A percentile compares a stretch with the other conserved stretches of the same genome.
phyloP scores from a whole-genome alignment of 345 rosid species.

The Dimocarpus longan region DNA sequence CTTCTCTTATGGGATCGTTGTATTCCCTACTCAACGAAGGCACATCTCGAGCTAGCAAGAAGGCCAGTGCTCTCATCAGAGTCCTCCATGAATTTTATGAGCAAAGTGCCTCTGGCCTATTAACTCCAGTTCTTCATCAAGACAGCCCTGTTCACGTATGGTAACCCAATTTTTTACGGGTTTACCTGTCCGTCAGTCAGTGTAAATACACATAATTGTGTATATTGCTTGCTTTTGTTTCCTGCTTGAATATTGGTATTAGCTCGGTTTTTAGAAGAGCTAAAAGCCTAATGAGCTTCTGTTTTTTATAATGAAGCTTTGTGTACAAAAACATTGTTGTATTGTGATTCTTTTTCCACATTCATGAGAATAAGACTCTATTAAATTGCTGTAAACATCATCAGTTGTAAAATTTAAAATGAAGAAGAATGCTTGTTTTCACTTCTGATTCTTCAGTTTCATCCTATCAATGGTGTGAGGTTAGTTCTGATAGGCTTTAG shows the following conservation, averaged over 20 bases:
- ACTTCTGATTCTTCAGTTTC: not conserved
- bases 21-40: slow-evolving; percentile 71
- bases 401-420: not conserved
- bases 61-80: slow-evolving; percentile 64
- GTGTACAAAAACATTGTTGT: slow-evolving; percentile 20
- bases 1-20: slow-evolving; percentile 63
- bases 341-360: slow-evolving; percentile 24
- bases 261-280: slow-evolving; percentile 55
- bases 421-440: not conserved
- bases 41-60: slow-evolving; percentile 67
- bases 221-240: slow-evolving; percentile 20
- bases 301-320: slow-evolving; percentile 39
- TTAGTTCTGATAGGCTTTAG: not conserved
- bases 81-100: slow-evolving; percentile 73
- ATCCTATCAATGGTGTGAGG: not conserved
- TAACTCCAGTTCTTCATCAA: slow-evolving; percentile 40
- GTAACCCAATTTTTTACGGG: slow-evolving; percentile 50
- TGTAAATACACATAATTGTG: slow-evolving; percentile 34
- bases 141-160: slow-evolving; percentile 58
- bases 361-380: slow-evolving; percentile 4
- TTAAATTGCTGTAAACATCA: not conserved
- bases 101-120: slow-evolving; percentile 39
- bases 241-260: slow-evolving; percentile 15
- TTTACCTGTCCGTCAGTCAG: not conserved
- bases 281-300: slow-evolving; percentile 36